phyloP scores from a whole-genome alignment of 805 yeast genomes.

The Candida tibetensis region DNA sequence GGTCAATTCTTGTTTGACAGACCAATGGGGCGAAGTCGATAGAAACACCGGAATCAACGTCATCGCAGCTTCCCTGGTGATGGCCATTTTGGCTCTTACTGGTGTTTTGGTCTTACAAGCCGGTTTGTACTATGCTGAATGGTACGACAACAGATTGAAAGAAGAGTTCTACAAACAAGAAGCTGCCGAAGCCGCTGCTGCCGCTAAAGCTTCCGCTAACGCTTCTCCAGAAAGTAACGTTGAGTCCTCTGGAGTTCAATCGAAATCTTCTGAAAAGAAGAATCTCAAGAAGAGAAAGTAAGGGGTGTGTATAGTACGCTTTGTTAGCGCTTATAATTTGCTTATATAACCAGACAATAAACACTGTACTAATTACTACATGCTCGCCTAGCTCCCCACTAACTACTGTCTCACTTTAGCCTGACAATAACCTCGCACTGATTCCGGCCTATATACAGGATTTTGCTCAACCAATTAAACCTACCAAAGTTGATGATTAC shows the following conservation, averaged over 20 bases:
- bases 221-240: slow-evolving; percentile 5
- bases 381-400: too few species aligned
- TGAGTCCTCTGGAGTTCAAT: slow-evolving; percentile 8
- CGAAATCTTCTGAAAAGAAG: slow-evolving; percentile 7
- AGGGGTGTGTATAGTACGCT: not conserved
- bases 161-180: slow-evolving; percentile 30
- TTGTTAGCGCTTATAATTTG: slow-evolving; percentile 1
- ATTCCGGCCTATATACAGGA: slow-evolving; percentile 2
- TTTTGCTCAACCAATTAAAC: slow-evolving; percentile 4
- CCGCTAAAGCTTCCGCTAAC: slow-evolving; percentile 4
- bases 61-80: slow-evolving; percentile 82
- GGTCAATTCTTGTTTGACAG: slow-evolving; percentile 59
- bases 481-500: slow-evolving; percentile 1
- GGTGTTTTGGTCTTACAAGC: slow-evolving; percentile 86
- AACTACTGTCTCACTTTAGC: too few species aligned
- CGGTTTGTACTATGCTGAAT: slow-evolving; percentile 84
- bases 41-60: slow-evolving; percentile 83
- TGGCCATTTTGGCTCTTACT: slow-evolving; percentile 64
- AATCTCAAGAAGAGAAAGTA: slow-evolving; percentile 3
- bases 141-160: slow-evolving; percentile 46
- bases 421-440: too few species aligned
- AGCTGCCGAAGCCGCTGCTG: slow-evolving; percentile 17
- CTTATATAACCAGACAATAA: too few species aligned
- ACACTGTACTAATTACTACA: too few species aligned
- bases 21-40: slow-evolving; percentile 93